phyloP scores from a whole-genome alignment of 2,329 filamentous ascomycete genomes.

The Exophiala phaeomuriformis region DNA sequence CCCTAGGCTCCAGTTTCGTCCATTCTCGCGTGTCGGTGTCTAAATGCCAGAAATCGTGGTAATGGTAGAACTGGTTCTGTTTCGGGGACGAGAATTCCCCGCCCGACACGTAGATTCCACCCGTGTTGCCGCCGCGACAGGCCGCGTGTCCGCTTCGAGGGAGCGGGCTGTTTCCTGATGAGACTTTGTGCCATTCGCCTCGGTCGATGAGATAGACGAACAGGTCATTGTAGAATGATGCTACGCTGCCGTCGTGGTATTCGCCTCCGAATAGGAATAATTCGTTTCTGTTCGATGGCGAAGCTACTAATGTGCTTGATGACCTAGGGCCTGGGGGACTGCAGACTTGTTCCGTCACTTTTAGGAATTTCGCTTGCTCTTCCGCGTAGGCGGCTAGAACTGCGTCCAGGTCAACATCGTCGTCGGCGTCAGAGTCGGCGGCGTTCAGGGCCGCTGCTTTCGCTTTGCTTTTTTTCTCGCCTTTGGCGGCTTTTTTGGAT shows the following conservation, averaged over 20 bases:
- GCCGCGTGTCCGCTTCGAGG: conserved; percentile 90
- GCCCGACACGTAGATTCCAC: conserved; percentile 84
- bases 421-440: conserved; percentile 75
- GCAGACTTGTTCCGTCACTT: conserved; percentile 74
- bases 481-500: conserved; percentile 81
- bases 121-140: conserved; percentile 80
- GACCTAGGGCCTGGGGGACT: conserved; percentile 69
- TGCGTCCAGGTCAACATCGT: conserved; percentile 86
- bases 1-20: conserved; percentile 72
- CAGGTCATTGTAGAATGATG: conserved; percentile 60
- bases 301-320: conserved; percentile 74
- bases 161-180: conserved; percentile 81
- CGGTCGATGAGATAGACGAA: conserved; percentile 67
- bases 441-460: conserved; percentile 56
- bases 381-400: conserved; percentile 89
- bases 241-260: conserved; percentile 86
- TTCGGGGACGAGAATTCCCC: conserved; percentile 93
- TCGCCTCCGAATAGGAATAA: conserved; percentile 90
- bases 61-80: conserved; percentile 97
- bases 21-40: conserved; percentile 81
- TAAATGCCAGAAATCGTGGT: conserved; percentile 95
- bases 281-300: conserved; percentile 78
- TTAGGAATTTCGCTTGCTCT: conserved; percentile 87
- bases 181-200: conserved; percentile 86
- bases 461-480: conserved; percentile 68